A percentile compares a stretch with the other conserved stretches of the same genome.
Conservation (phyloP, 352 stramenopile genomes). For the Phytophthora colocasiae region DNA sequence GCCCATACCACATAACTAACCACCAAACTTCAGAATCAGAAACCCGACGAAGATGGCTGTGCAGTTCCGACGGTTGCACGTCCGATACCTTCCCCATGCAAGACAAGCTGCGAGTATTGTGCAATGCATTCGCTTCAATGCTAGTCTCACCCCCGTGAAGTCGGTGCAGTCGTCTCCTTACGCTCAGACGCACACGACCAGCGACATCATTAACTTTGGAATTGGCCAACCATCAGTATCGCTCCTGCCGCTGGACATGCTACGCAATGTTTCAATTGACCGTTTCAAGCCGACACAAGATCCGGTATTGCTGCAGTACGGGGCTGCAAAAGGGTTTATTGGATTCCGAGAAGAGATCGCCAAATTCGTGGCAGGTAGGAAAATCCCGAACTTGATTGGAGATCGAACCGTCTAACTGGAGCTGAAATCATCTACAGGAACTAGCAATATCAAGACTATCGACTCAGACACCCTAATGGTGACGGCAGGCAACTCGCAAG, state of each 20-base stretch:
- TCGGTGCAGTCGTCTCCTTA: slow-evolving; percentile 72
- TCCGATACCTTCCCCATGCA: not conserved
- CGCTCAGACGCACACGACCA: slow-evolving; percentile 68
- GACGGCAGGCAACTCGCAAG: slow-evolving; percentile 92
- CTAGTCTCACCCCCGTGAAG: slow-evolving; percentile 13
- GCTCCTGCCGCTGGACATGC: slow-evolving; percentile 76
- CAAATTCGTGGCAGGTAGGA: slow-evolving; percentile 58
- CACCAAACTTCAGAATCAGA: not conserved
- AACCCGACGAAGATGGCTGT: slow-evolving; percentile 11
- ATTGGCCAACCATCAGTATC: slow-evolving; percentile 82
- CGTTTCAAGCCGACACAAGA: slow-evolving; percentile 68
- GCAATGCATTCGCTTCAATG: slow-evolving; percentile 8
- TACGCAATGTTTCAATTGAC: slow-evolving; percentile 52
- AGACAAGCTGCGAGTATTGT: slow-evolving; percentile 5
- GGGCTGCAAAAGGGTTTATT: slow-evolving; percentile 67
- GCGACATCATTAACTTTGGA: slow-evolving; percentile 83
- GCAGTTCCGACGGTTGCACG: slow-evolving; percentile 10
- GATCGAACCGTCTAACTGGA: not conserved
- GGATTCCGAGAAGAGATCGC: slow-evolving; percentile 77
- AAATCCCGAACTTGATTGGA: too few relatives aligned
- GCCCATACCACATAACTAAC: not conserved
- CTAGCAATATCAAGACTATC: slow-evolving; percentile 18
- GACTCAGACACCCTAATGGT: slow-evolving; percentile 78
- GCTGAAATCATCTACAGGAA: slow-evolving; percentile 9
- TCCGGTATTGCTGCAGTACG: slow-evolving; percentile 75